Percentiles rank a stretch among this genome's conserved stretches.
Conservation (phyloP, 495 filamentous ascomycete species). For the Lasiosphaeris hirsuta region DNA sequence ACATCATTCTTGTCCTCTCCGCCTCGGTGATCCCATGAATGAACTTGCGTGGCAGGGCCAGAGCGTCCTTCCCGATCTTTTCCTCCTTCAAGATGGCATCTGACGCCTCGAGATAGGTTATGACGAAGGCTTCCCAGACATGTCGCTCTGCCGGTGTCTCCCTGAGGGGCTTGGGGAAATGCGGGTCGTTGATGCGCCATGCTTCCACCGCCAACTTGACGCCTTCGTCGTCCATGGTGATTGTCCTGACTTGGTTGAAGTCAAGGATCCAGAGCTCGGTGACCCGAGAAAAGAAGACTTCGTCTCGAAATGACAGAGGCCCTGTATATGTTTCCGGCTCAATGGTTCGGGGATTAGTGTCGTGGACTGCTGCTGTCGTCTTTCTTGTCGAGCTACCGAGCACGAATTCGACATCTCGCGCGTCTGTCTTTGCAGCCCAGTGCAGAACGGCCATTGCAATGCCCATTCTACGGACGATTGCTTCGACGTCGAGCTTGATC, state of each 20-base stretch:
- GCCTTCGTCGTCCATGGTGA: slow-evolving; percentile 23
- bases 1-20: no score
- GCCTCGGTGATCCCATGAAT: no score
- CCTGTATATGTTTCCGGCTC: slow-evolving; percentile 14
- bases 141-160: not conserved
- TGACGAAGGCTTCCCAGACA: not conserved
- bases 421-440: slow-evolving; percentile 20
- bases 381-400: slow-evolving; percentile 5
- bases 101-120: no score
- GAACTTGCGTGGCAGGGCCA: no score
- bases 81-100: no score
- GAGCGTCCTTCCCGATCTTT: no score
- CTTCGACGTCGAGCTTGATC: slow-evolving; percentile 8
- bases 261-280: slow-evolving; percentile 26
- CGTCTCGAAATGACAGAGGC: not conserved
- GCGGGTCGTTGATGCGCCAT: slow-evolving; percentile 20
- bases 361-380: not conserved
- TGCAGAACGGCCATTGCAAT: slow-evolving; percentile 13
- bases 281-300: slow-evolving; percentile 15
- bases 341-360: not conserved
- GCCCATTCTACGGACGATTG: slow-evolving; percentile 11
- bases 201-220: slow-evolving; percentile 24
- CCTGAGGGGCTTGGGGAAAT: slow-evolving; percentile 21
- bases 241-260: slow-evolving; percentile 27
- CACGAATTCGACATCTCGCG: slow-evolving; percentile 21